Evolutionary conservation across 495 filamentous ascomycete species (phyloP), one percentile per base, ranked within the genome.

Genomic region (Xylaria acuta): DNA sequence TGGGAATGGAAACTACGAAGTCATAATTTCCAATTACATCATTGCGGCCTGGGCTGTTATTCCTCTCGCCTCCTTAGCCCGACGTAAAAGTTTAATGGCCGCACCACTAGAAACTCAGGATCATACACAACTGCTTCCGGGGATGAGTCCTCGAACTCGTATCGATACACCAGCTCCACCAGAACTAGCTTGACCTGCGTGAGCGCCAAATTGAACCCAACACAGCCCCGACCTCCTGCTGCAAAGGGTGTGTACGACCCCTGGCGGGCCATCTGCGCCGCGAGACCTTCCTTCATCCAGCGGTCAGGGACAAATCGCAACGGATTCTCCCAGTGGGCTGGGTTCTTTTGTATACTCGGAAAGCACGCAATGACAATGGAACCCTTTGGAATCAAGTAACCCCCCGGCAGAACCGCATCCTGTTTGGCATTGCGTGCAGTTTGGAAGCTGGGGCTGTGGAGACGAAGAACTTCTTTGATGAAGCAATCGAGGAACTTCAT

Each of bases 191-290:
- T 84, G 62, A 83, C 74, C 53, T 87, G 83, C 63, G 78, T 75
- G 1, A 85, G 72, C 0, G 84, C 85, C 68, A 86, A 82, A 67
- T 84, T 86, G 74, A 85, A 87, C 0, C 85, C 85, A 60, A 87
- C 84, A 68, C 85, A 86, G 74, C 78, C 80, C 0, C 85, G 72
- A 0, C 76, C 80, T 0, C 85, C 85, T 16, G 79, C 75, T 0
- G 82, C 85, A 62, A 87, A 86, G 0, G 85, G 84, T 8, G 83
- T 78, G 74, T 86, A 87, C 3, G 80, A 73, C 32, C 53, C 53
- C 7, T 73, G 72, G 70, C 81, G 80, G 49, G 81, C 82, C 34
- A 78, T 53, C 25, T 75, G 77, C 72, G 84, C 82, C 20, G 82
- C 81, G 45, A 79, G 77, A 1, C 80, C 80, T 0, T 80, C 83